phyloP scores from a whole-genome alignment of 345 rosid genomes.

The Triadica sebifera region DNA sequence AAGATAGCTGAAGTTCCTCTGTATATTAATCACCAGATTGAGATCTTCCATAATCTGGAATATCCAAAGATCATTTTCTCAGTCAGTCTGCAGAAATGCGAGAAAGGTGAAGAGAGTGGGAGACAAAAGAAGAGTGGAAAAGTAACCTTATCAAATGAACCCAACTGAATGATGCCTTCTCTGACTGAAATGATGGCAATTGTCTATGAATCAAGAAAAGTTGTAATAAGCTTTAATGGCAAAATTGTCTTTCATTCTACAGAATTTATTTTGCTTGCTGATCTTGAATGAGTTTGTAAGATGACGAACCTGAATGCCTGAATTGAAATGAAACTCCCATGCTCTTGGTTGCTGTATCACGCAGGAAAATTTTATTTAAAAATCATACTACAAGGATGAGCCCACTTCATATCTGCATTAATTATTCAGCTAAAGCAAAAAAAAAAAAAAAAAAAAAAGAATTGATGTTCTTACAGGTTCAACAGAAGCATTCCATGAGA shows the following conservation, averaged over 20 bases:
- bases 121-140: neutral
- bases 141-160: constrained; percentile 61
- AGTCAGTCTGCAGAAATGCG: neutral
- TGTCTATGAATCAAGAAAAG: constrained; percentile 44
- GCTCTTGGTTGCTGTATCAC: constrained; percentile 58
- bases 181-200: constrained; percentile 67
- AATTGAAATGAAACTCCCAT: constrained; percentile 64
- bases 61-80: neutral
- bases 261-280: neutral
- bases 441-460: no score
- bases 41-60: constrained; percentile 57
- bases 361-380: constrained; percentile 8
- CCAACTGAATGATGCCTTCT: constrained; percentile 74
- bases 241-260: neutral
- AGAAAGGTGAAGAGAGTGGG: neutral
- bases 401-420: neutral
- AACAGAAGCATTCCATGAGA: constrained; percentile 50
- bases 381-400: neutral
- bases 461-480: constrained; percentile 55
- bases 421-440: constrained; percentile 1
- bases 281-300: neutral
- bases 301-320: constrained; percentile 63
- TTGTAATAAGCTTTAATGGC: neutral
- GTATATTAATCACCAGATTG: constrained; percentile 58
- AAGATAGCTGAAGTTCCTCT: constrained; percentile 66